These are phyloP conservation scores for Dichomitus squalens DNA, from an alignment of 1,284 basidiomycete species.

Conservation along the genomic window DNA sequence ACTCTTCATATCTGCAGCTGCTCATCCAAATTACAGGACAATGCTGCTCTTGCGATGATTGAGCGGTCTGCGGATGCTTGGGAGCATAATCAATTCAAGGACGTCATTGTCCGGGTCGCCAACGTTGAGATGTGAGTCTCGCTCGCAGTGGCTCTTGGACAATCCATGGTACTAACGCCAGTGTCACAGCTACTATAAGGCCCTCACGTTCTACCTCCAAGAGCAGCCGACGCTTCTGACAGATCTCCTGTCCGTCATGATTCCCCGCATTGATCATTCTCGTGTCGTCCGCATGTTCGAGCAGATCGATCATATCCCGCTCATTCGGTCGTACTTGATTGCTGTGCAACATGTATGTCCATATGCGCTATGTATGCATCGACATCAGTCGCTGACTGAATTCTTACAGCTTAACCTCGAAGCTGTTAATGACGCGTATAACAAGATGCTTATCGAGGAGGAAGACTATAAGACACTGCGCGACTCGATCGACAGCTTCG, in stretches of 20 bases:
- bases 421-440: constrained; percentile 97
- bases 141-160: not conserved
- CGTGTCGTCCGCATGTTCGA: constrained; percentile 96
- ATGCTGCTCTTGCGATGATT: constrained; percentile 97
- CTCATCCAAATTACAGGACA: constrained; percentile 62
- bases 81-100: constrained; percentile 99
- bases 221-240: constrained; percentile 93
- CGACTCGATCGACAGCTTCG: constrained; percentile 95
- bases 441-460: constrained; percentile 96
- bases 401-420: constrained; percentile 82
- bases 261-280: constrained; percentile 91
- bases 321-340: constrained; percentile 95
- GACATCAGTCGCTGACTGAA: not conserved
- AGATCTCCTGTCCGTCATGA: constrained; percentile 91
- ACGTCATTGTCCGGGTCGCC: constrained; percentile 91
- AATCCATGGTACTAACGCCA: constrained; percentile 1
- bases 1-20: not conserved
- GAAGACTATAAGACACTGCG: constrained; percentile 98
- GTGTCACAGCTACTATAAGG: constrained; percentile 78
- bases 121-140: constrained; percentile 89
- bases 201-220: constrained; percentile 87
- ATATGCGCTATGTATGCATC: not conserved
- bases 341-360: constrained; percentile 88
- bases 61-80: constrained; percentile 96
- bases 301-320: constrained; percentile 93